phyloP scores from a whole-genome alignment of 2,329 filamentous ascomycete species.

The Penicillium griseofulvum region DNA sequence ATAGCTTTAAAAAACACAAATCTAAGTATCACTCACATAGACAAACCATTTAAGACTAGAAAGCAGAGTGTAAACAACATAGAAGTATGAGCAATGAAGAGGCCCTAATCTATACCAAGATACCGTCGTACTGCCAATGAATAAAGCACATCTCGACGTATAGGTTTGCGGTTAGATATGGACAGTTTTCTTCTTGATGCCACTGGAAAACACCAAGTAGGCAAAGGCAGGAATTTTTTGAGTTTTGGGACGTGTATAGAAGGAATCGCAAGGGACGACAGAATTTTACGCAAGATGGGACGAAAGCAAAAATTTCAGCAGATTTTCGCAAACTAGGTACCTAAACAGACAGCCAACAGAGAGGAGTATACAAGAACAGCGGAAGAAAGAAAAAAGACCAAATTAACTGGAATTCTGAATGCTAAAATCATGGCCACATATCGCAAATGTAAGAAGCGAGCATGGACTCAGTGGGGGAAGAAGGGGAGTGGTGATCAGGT shows the following conservation, averaged over 20 bases:
- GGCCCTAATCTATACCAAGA: not conserved
- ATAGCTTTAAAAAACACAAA: too few relatives aligned
- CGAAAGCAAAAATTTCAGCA: not conserved
- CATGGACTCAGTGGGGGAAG: not conserved
- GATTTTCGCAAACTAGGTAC: not conserved
- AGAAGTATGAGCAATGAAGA: not conserved
- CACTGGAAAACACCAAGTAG: not conserved
- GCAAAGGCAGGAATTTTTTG: too few relatives aligned
- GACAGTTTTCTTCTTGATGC: not conserved
- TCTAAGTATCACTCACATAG: too few relatives aligned
- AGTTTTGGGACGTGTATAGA: not conserved
- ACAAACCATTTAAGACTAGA: not conserved
- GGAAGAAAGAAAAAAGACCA: not conserved
- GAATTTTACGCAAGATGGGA: not conserved
- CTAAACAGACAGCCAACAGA: not conserved
- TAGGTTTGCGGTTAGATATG: not conserved
- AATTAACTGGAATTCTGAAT: constrained; percentile 1
- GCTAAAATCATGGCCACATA: constrained; percentile 4
- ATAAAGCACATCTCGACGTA: not conserved
- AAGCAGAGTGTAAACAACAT: not conserved
- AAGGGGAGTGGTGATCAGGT: not conserved
- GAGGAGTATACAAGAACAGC: not conserved
- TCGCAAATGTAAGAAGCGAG: constrained; percentile 1
- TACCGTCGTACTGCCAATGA: not conserved
- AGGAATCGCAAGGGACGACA: not conserved